Base-by-base conservation (phyloP, 345 rosid species). In the Corchorus olitorius region DNA sequence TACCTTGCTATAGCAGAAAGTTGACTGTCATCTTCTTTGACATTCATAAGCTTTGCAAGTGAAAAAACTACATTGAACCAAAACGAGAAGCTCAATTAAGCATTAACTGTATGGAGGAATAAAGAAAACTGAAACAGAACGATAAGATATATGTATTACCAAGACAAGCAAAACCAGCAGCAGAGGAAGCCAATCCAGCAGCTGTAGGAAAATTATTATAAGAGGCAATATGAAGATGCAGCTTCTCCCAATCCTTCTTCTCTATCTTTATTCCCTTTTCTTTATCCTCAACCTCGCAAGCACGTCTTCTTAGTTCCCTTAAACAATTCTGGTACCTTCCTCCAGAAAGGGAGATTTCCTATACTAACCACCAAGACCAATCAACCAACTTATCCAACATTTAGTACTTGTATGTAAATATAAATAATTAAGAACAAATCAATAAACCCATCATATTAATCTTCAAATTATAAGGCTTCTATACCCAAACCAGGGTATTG, bases 1-100 rank as follows among this genome's bases (percentile, higher is more conserved):
- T 87, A 96, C 99, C 99, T 91, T 70, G 99, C 97, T 83, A 96
- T 91, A 8, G 97, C 97, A 83, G 99, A 96, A 83, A 96, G 99
- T 74, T 91, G 85, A 83, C 99, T 88, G 76, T 82, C 88, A 81
- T 90, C 91, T 88, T 90, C 98, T 77, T 87, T 85, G 53, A 88
- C 92, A 80, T 97, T 94, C 99, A 97, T 89, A 84, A 97, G 86
- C 91, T 97, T 97, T 70, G 97, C 97, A 65, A 97, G 98, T 64
- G 97, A 78, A 77, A 90, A 97, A 58, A 92, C 97, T 96, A 93
- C 82, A 79, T 41, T 45, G 3, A 72, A 49, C 59, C 1, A 20
- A 78, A 65, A 53, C 20, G 17, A 63, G 7, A 48, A 55, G 53
- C 34, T 22, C 19, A 43, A 59, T 56, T 43, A 59, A 58, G 37